These are phyloP conservation scores for Aspergillus japonicus DNA, from an alignment of 2,329 filamentous ascomycete genomes.

Conservation along the genomic window DNA sequence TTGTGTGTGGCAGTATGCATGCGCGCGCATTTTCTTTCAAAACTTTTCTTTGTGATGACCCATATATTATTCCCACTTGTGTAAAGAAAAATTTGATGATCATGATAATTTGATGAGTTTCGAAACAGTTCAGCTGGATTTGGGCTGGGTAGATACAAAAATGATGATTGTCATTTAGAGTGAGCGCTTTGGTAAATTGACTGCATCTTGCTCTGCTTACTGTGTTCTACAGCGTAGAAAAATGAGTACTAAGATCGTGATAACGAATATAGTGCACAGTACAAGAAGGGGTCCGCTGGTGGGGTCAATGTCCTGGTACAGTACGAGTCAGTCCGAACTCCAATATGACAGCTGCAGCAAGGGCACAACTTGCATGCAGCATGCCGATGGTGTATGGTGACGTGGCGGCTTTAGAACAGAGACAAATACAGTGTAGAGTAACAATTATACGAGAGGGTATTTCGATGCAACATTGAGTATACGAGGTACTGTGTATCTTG, in stretches of 20 bases:
- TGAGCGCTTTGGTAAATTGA: no score
- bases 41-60: constrained; percentile 3
- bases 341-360: not conserved
- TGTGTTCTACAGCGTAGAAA: no score
- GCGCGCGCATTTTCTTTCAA: not conserved
- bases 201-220: no score
- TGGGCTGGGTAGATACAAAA: constrained; percentile 25
- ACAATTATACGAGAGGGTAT: no score
- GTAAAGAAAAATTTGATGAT: constrained; percentile 24
- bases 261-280: no score
- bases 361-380: not conserved
- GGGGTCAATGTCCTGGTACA: not conserved
- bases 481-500: no score
- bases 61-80: constrained; percentile 15
- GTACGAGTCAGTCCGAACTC: not conserved
- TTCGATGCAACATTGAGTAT: no score
- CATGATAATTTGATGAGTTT: constrained; percentile 18
- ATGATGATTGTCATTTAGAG: constrained; percentile 14
- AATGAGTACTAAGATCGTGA: no score
- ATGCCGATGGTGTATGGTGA: not conserved
- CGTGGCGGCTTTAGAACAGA: not conserved
- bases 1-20: constrained; percentile 1
- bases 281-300: not conserved
- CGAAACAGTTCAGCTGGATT: not conserved
- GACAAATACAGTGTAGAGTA: no score